phyloP scores from a whole-genome alignment of 257 asterid genomes.

The Solanum raphanifolium region DNA sequence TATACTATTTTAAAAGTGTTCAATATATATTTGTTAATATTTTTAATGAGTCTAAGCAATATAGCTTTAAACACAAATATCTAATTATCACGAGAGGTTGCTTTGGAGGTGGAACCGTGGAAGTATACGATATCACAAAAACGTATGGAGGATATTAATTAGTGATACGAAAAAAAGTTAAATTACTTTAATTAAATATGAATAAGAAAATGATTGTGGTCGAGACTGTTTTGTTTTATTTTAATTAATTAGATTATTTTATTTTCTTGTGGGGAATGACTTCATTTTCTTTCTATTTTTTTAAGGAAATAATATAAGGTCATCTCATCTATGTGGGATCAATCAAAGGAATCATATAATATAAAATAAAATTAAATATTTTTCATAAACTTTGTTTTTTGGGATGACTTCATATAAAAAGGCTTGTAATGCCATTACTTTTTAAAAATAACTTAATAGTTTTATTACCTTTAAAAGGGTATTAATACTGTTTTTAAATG shows the following conservation, averaged over 20 bases:
- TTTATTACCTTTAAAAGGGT: neutral
- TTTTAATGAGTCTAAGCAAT: neutral
- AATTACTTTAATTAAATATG: neutral
- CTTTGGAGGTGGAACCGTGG: neutral
- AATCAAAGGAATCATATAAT: neutral
- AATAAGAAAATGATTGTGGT: neutral
- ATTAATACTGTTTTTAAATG: neutral
- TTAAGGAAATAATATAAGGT: neutral
- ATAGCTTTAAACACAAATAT: neutral
- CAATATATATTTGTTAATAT: neutral
- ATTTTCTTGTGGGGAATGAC: neutral
- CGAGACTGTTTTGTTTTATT: neutral
- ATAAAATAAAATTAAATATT: neutral
- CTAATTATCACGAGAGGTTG: neutral
- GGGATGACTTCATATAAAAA: neutral
- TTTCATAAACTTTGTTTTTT: neutral
- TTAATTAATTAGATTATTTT: neutral
- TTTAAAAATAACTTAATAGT: neutral
- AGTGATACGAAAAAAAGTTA: neutral
- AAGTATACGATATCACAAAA: neutral
- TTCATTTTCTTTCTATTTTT: neutral
- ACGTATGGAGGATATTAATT: neutral
- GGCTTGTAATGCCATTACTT: neutral
- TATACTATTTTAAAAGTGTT: no score
- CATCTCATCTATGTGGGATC: neutral